A percentile compares a stretch with the other conserved stretches of the same genome.
phyloP scores from a whole-genome alignment of 2,329 filamentous ascomycete genomes.

The Truncatella angustata region DNA sequence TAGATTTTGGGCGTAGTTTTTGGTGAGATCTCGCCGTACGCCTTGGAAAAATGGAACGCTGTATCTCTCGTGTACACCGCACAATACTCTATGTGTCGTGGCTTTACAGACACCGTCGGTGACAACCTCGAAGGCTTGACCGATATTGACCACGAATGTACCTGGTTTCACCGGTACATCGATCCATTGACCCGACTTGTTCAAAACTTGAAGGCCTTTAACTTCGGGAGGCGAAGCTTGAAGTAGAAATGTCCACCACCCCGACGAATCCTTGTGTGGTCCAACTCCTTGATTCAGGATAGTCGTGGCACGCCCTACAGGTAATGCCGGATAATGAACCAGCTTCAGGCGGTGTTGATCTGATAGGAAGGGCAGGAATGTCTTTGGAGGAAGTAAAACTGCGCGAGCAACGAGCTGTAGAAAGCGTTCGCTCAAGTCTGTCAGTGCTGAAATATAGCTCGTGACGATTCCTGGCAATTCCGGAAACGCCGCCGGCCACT shows the following conservation, averaged over 20 bases:
- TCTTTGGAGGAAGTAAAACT: slow-evolving; percentile 44
- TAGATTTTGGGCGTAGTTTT: slow-evolving; percentile 37
- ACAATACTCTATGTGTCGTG: slow-evolving; percentile 45
- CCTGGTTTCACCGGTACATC: slow-evolving; percentile 44
- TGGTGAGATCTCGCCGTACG: slow-evolving; percentile 43
- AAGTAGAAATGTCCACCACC: slow-evolving; percentile 63
- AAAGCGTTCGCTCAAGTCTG: slow-evolving; percentile 50
- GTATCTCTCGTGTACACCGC: slow-evolving; percentile 32
- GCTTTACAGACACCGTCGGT: slow-evolving; percentile 53
- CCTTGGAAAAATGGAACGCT: slow-evolving; percentile 50
- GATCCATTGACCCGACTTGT: slow-evolving; percentile 46
- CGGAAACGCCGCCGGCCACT: slow-evolving; percentile 41
- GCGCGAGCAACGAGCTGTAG: slow-evolving; percentile 55
- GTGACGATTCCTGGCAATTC: slow-evolving; percentile 36
- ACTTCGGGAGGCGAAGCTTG: slow-evolving; percentile 54
- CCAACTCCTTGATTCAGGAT: slow-evolving; percentile 52
- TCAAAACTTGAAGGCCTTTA: slow-evolving; percentile 50
- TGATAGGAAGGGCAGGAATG: slow-evolving; percentile 51
- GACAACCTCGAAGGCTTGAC: slow-evolving; percentile 57
- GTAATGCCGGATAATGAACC: slow-evolving; percentile 46
- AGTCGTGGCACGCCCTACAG: slow-evolving; percentile 1
- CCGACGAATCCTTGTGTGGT: slow-evolving; percentile 61
- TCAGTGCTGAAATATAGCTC: slow-evolving; percentile 50
- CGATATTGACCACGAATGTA: slow-evolving; percentile 57
- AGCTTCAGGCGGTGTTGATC: slow-evolving; percentile 60